Conservation (phyloP, 2,329 filamentous ascomycete species). For the Calonectria pseudoturangicola region DNA sequence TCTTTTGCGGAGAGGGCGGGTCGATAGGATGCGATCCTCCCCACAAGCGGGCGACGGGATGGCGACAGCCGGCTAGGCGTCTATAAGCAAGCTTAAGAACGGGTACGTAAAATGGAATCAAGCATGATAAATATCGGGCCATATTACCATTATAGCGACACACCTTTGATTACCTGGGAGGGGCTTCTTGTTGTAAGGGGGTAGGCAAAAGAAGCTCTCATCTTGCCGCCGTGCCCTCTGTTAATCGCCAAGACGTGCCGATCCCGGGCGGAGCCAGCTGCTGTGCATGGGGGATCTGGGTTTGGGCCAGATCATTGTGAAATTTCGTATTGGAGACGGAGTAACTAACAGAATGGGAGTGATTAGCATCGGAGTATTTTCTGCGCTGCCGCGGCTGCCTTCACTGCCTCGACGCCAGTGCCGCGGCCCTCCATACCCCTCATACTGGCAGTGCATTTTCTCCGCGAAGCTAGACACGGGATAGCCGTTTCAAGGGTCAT, state of each 20-base stretch:
- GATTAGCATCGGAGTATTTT: not conserved
- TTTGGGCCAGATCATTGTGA: not conserved
- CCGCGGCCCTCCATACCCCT: not conserved
- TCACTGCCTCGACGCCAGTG: not conserved
- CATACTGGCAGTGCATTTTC: not conserved
- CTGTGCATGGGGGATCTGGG: constrained; percentile 35
- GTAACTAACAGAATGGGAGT: not conserved
- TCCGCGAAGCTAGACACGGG: not conserved
- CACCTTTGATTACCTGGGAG: not conserved
- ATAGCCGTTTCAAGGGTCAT: constrained; percentile 15
- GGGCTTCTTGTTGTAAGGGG: too few relatives aligned
- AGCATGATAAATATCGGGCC: not conserved
- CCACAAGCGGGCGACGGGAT: not conserved
- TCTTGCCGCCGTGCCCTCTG: not conserved
- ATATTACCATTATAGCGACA: not conserved
- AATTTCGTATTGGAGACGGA: constrained; percentile 5
- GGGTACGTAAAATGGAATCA: not conserved
- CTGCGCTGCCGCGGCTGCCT: not conserved
- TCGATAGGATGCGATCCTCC: constrained; percentile 34
- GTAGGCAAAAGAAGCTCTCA: not conserved
- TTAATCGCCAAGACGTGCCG: constrained; percentile 19
- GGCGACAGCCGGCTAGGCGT: not conserved
- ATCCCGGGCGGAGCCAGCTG: constrained; percentile 30
- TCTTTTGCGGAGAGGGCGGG: constrained; percentile 31
- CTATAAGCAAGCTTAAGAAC: not conserved